Evolutionary conservation across 148 eudicot genomes (phyloP).

Genomic region (Vaccinium macrocarpon): DNA sequence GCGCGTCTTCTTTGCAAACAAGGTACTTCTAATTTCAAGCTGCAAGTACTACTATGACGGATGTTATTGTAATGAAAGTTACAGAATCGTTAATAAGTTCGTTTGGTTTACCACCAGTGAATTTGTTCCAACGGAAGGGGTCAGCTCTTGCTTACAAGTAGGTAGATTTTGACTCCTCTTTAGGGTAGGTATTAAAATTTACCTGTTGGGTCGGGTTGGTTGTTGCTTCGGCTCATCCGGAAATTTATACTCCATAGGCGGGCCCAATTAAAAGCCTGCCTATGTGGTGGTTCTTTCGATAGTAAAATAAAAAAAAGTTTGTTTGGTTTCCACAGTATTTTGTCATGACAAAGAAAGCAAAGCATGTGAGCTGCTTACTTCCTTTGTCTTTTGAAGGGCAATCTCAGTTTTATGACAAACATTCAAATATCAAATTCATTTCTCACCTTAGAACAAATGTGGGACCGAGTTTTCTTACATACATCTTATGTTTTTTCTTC

Average conservation of each 20-base stretch:
- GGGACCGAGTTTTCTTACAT: neutral
- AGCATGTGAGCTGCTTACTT: neutral
- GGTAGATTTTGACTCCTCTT: too few relatives aligned
- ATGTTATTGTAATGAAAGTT: neutral
- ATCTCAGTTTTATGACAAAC: neutral
- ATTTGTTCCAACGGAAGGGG: too few relatives aligned
- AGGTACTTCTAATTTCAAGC: conserved; percentile 38
- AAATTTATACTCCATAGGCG: too few relatives aligned
- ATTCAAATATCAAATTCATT: neutral
- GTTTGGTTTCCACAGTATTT: neutral
- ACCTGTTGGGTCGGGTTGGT: too few relatives aligned
- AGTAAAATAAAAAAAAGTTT: too few relatives aligned
- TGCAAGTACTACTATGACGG: neutral
- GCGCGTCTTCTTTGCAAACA: conserved; percentile 80
- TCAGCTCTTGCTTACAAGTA: too few relatives aligned
- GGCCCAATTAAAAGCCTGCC: too few relatives aligned
- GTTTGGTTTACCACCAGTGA: too few relatives aligned
- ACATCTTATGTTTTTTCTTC: neutral
- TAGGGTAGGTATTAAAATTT: too few relatives aligned
- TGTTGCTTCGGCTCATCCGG: too few relatives aligned
- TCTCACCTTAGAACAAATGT: neutral
- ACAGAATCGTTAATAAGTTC: neutral
- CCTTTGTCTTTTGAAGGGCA: neutral
- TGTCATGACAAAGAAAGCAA: neutral
- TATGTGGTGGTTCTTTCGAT: too few relatives aligned